phyloP scores from a whole-genome alignment of 768 basidiomycete genomes.

The Macrolepiota fuliginosa region DNA sequence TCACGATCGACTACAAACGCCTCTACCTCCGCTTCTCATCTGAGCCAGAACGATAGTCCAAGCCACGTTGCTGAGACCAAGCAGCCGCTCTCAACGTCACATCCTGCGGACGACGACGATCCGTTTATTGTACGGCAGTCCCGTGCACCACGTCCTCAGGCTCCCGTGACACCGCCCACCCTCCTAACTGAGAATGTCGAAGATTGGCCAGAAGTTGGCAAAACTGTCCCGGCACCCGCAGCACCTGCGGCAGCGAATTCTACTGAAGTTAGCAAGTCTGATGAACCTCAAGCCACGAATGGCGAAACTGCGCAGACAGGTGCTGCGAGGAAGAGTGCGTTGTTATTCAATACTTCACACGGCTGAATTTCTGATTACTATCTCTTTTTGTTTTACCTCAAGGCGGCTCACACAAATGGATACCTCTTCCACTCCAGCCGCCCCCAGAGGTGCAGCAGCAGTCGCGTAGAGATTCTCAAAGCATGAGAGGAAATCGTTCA shows the following conservation, averaged over 20 bases:
- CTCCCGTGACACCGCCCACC: constrained; percentile 5
- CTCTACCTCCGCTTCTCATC: not conserved
- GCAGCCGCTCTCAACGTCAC: constrained; percentile 19
- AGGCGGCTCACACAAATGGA: constrained; percentile 10
- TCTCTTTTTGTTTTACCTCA: not conserved
- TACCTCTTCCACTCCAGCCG: constrained; percentile 8
- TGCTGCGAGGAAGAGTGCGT: constrained; percentile 4
- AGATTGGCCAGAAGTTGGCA: constrained; percentile 22
- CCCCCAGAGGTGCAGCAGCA: not conserved
- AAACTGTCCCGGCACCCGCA: constrained; percentile 12
- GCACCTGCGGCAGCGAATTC: constrained; percentile 2
- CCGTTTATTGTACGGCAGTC: constrained; percentile 2
- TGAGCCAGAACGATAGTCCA: not conserved
- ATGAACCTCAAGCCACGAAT: constrained; percentile 1
- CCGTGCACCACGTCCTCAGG: constrained; percentile 6
- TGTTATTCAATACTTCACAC: not conserved
- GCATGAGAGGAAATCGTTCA: not conserved
- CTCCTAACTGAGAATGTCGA: not conserved
- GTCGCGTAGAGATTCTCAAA: constrained; percentile 1
- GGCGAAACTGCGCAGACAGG: not conserved
- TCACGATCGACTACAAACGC: not conserved
- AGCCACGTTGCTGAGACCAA: constrained; percentile 13
- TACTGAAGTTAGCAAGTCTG: not conserved
- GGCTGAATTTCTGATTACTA: not conserved
- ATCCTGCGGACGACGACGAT: constrained; percentile 14